Evolutionary conservation across 805 yeast species (phyloP), one percentile per base, ranked within the genome.

Genomic region (Cyberlindnera euphorbiae): DNA sequence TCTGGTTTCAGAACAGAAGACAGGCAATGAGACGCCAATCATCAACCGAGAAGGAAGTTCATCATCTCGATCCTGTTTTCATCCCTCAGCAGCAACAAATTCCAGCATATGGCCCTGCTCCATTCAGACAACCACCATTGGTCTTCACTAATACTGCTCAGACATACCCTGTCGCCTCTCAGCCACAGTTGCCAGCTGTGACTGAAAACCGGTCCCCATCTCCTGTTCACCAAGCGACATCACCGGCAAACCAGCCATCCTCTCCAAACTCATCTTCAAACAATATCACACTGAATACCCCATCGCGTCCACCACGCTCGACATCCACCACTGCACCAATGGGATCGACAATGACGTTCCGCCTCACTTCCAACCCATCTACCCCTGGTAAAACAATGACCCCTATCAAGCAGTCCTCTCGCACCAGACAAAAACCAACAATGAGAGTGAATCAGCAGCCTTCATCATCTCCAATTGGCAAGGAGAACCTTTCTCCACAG

Each of bases 1-100:
- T 90, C 45, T 93, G 98, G 98, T 93, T 93, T 64, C 98, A 93
- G 64, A 93, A 93, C 62, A 84, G 79, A 60, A 76, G 98, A 60
- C 97, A 90, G 62, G 73, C 89, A 25, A 62, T 82, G 45, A 73
- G 88, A 52, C 76, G 79, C 49, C 69, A 63, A 40, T 65, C 58
- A 29, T 54, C 44, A 21, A 35, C 54, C 10, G 56, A 50, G 21
- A 51, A 40, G 18, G 56, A 54, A 33, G 55, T 54, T 4, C 59
- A 54, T 38, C 57, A 53, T 22, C 14, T 53, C 14, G 58, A 52
- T 28, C 53, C 56, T 6, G 41, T 50, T 8, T 50, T 31, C 18
- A 19, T 40, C 26, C 8, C 38, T 21, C 23, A 16, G 29, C 45
- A 13, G 38, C 50, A 17, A 33, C 36, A 14, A 12, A 22, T 30